Conservation (phyloP, 176 grass and related monocot genomes). For the sorghum (Sorghum bicolor) region DNA sequence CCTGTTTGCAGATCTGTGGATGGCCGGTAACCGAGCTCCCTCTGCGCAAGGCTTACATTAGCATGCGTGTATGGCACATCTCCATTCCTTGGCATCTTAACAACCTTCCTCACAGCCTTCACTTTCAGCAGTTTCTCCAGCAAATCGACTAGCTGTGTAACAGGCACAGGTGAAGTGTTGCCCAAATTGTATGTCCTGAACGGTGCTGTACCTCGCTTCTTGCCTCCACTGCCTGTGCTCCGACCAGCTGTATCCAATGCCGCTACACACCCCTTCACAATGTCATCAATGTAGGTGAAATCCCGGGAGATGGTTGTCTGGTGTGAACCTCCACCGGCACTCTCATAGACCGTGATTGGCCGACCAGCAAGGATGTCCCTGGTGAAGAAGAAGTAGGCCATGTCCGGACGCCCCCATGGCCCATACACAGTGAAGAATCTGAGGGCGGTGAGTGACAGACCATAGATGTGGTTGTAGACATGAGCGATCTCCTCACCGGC, state of each 20-base stretch:
- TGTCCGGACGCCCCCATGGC: constrained; percentile 78
- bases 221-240: constrained; percentile 66
- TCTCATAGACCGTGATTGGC: constrained; percentile 72
- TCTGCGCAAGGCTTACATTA: constrained; percentile 73
- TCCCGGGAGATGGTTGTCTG: constrained; percentile 67
- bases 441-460: constrained; percentile 74
- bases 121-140: constrained; percentile 89
- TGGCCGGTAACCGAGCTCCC: constrained; percentile 68
- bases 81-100: constrained; percentile 89
- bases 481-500: constrained; percentile 89
- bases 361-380: constrained; percentile 64
- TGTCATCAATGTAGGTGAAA: constrained; percentile 92
- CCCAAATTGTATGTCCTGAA: constrained; percentile 81
- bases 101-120: constrained; percentile 61
- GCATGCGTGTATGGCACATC: constrained; percentile 87
- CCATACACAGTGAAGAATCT: constrained; percentile 84
- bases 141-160: constrained; percentile 70
- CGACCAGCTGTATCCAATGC: constrained; percentile 70
- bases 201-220: constrained; percentile 61
- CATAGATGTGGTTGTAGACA: constrained; percentile 92
- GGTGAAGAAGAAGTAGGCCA: constrained; percentile 89
- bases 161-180: constrained; percentile 75
- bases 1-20: constrained; percentile 80
- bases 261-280: constrained; percentile 74
- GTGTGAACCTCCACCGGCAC: constrained; percentile 49